Conservation (phyloP, 148 eudicot genomes). For the Fagopyrum homotropicum region DNA sequence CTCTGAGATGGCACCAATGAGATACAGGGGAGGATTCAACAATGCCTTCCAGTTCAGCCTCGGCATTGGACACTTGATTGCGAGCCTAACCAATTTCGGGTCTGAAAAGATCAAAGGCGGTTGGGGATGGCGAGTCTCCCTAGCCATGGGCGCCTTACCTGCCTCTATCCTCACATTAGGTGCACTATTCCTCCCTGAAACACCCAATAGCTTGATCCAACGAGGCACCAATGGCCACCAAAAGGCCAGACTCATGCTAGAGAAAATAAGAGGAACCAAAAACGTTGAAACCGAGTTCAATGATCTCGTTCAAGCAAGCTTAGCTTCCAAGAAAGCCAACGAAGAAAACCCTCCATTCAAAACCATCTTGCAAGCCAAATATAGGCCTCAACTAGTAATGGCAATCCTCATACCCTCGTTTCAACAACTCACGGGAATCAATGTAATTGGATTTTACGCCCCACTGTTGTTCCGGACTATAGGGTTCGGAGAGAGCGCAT, state of each 20-base stretch:
- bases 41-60: constrained; percentile 45
- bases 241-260: constrained; percentile 30
- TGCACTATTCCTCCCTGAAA: constrained; percentile 49
- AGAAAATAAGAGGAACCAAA: constrained; percentile 35
- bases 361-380: constrained; percentile 17
- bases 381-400: constrained; percentile 38
- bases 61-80: constrained; percentile 30
- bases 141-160: constrained; percentile 40
- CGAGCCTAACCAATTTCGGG: constrained; percentile 34
- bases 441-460: constrained; percentile 34
- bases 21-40: constrained; percentile 58
- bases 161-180: constrained; percentile 40
- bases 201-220: constrained; percentile 61
- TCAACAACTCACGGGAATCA: constrained; percentile 38
- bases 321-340: constrained; percentile 18
- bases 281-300: constrained; percentile 28
- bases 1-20: constrained; percentile 65
- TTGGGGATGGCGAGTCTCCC: constrained; percentile 62
- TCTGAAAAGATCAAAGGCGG: constrained; percentile 28
- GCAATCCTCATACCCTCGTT: constrained; percentile 35
- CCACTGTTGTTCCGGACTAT: constrained; percentile 33
- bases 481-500: constrained; percentile 30
- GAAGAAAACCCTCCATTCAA: constrained; percentile 22
- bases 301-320: constrained; percentile 26
- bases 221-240: constrained; percentile 21